phyloP scores from a whole-genome alignment of 768 basidiomycete genomes.

The Mycena floridula region DNA sequence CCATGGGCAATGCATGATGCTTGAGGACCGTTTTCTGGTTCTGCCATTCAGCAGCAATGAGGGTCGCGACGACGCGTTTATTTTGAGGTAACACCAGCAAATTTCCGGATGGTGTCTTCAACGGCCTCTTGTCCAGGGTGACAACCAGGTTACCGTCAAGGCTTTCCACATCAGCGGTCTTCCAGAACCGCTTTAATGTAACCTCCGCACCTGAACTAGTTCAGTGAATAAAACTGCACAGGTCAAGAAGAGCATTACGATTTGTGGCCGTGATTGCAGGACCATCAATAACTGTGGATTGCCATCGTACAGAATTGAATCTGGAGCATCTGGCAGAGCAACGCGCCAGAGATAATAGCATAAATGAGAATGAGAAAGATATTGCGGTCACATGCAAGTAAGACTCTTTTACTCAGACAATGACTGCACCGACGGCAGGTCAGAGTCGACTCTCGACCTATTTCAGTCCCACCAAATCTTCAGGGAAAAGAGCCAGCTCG shows the following conservation, averaged over 20 bases:
- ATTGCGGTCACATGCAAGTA: too few species aligned
- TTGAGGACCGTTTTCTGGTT: slow-evolving; percentile 82
- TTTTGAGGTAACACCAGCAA: slow-evolving; percentile 62
- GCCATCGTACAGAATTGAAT: slow-evolving; percentile 32
- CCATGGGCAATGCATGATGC: slow-evolving; percentile 88
- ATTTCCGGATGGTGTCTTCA: slow-evolving; percentile 88
- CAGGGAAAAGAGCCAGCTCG: slow-evolving; percentile 66
- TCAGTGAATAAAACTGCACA: not conserved
- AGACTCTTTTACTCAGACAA: too few species aligned
- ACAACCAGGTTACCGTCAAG: slow-evolving; percentile 41
- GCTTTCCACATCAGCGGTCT: slow-evolving; percentile 71
- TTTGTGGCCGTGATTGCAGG: slow-evolving; percentile 55
- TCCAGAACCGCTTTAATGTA: slow-evolving; percentile 91
- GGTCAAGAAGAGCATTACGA: slow-evolving; percentile 35
- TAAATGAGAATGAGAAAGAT: too few species aligned
- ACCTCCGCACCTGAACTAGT: slow-evolving; percentile 67
- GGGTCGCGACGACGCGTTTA: slow-evolving; percentile 68
- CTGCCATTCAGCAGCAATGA: slow-evolving; percentile 97
- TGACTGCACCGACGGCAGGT: too few species aligned
- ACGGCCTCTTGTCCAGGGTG: slow-evolving; percentile 73
- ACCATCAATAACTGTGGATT: slow-evolving; percentile 31
- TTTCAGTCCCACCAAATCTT: too few species aligned
- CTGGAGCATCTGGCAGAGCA: too few species aligned
- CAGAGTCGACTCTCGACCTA: too few species aligned
- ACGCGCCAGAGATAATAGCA: too few species aligned